Conservation (phyloP, 2,329 filamentous ascomycete species). For the Neofusicoccum umdonicola region DNA sequence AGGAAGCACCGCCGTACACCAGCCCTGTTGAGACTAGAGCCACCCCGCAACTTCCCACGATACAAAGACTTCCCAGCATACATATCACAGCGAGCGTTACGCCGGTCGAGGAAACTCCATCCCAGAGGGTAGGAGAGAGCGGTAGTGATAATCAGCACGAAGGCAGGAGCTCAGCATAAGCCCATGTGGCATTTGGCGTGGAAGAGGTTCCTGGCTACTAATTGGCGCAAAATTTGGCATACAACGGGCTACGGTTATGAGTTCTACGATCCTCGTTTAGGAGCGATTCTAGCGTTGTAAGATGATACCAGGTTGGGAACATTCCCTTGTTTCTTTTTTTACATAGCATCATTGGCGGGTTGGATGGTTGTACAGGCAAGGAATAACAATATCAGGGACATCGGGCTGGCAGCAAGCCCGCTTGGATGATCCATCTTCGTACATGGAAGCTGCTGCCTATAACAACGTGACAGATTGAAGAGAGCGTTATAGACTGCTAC, state of each 20-base stretch:
- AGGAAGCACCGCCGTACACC: constrained; percentile 50
- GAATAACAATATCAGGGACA: neutral
- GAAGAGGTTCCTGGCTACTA: neutral
- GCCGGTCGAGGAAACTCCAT: constrained; percentile 14
- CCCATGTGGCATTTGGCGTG: neutral
- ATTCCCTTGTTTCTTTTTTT: constrained; percentile 7
- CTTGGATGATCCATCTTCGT: neutral
- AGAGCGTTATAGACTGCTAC: neutral
- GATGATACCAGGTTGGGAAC: constrained; percentile 13
- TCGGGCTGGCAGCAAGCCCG: neutral
- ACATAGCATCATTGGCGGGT: constrained; percentile 1
- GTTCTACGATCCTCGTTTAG: constrained; percentile 7
- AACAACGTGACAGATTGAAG: neutral
- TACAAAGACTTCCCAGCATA: constrained; percentile 17
- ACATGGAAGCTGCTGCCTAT: neutral
- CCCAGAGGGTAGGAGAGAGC: neutral
- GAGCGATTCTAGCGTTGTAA: constrained; percentile 15
- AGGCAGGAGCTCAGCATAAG: neutral
- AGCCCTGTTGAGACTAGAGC: constrained; percentile 33
- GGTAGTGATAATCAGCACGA: neutral
- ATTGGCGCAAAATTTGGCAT: constrained; percentile 10
- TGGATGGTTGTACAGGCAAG: neutral
- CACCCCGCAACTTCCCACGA: neutral
- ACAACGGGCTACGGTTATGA: constrained; percentile 6
- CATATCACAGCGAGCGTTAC: constrained; percentile 12